Conservation (phyloP, 164 flowering plant species). For the grape (Vitis vinifera) region ASM3070453v1 NC_081811.1:3395501-3396000, state of each 20-base stretch:
- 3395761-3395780: constrained; percentile 81
- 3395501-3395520: too few species aligned
- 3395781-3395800: constrained; percentile 70
- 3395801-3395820: constrained; percentile 94
- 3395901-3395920: not conserved
- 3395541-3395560: too few species aligned
- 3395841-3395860: constrained; percentile 67
- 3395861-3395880: constrained; percentile 48
- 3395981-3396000: not conserved
- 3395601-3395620: too few species aligned
- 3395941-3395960: too few species aligned
- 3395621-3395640: too few species aligned
- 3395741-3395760: constrained; percentile 71
- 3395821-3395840: constrained; percentile 85
- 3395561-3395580: too few species aligned
- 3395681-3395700: not conserved
- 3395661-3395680: too few species aligned
- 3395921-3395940: not conserved
- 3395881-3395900: constrained; percentile 2
- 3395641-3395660: too few species aligned
- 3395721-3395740: not conserved
- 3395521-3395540: too few species aligned
- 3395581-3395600: too few species aligned
- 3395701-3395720: not conserved
- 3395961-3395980: not conserved